These are phyloP conservation scores for Oryza coarctata DNA, from an alignment of 176 grass and related monocot genomes.

Conservation along the genomic window DNA sequence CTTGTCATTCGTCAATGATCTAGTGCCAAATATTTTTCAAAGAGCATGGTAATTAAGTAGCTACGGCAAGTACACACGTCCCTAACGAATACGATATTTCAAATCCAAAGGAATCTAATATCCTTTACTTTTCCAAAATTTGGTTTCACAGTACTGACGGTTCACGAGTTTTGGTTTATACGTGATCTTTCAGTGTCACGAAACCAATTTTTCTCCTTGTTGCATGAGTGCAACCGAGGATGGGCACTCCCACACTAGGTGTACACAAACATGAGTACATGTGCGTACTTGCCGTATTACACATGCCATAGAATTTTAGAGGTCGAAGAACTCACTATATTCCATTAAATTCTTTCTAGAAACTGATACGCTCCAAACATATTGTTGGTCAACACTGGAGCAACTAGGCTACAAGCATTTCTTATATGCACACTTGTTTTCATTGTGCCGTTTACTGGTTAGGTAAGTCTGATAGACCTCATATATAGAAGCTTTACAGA, in stretches of 20 bases:
- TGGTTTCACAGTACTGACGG: neutral
- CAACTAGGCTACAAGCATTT: neutral
- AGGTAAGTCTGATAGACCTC: neutral
- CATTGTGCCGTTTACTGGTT: neutral
- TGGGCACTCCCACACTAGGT: too few species aligned
- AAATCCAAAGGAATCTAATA: too few species aligned
- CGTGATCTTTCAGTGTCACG: neutral
- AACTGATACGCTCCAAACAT: neutral
- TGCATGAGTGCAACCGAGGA: too few species aligned
- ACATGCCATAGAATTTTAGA: too few species aligned
- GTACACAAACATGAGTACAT: neutral
- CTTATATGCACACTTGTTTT: neutral
- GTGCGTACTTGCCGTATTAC: too few species aligned
- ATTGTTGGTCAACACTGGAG: neutral
- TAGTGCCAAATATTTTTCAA: neutral
- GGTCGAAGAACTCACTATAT: neutral
- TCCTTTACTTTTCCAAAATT: neutral
- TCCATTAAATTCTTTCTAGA: neutral
- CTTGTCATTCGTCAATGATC: neutral
- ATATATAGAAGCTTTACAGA: neutral
- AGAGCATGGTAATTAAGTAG: neutral
- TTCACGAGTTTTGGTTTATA: neutral
- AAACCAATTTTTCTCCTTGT: neutral
- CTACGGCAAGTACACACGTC: neutral
- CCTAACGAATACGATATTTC: neutral